Conservation (phyloP, 192 early-diverging fungal genomes). For the Entomortierella lignicola region DNA sequence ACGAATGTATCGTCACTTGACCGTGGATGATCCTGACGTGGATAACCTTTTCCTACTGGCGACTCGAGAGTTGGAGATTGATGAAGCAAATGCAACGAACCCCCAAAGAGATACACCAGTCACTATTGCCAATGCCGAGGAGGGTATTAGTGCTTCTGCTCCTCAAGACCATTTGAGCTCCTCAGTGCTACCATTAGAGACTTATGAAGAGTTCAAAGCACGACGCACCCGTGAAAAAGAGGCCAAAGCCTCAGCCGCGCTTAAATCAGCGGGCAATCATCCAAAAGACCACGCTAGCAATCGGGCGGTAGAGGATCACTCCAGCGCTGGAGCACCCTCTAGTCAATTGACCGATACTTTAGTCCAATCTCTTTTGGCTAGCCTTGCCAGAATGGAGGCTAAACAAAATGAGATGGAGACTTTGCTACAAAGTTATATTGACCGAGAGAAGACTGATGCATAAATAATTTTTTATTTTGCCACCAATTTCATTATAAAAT, state of each 20-base stretch:
- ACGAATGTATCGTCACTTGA: constrained; percentile 34
- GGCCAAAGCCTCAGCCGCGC: constrained; percentile 10
- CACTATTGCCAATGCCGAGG: constrained; percentile 23
- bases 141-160: constrained; percentile 2
- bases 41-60: constrained; percentile 41
- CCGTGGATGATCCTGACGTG: constrained; percentile 23
- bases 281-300: neutral
- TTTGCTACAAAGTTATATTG: constrained; percentile 18
- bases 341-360: constrained; percentile 27
- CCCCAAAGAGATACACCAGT: neutral
- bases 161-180: constrained; percentile 8
- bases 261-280: too few relatives aligned
- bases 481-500: constrained; percentile 7
- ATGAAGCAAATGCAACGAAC: neutral
- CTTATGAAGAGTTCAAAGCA: constrained; percentile 32
- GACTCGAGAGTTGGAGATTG: constrained; percentile 12
- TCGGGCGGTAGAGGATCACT: neutral
- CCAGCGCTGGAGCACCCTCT: neutral
- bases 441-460: constrained; percentile 2
- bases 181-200: constrained; percentile 5
- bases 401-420: constrained; percentile 43
- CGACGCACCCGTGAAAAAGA: constrained; percentile 30
- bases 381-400: constrained; percentile 43
- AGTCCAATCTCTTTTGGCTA: constrained; percentile 38
- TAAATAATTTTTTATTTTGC: neutral